A percentile compares a stretch with the other conserved stretches of the same genome.
Evolutionary conservation across 352 stramenopile species (phyloP).

Genomic region (Pythium vanterpoolii): DNA sequence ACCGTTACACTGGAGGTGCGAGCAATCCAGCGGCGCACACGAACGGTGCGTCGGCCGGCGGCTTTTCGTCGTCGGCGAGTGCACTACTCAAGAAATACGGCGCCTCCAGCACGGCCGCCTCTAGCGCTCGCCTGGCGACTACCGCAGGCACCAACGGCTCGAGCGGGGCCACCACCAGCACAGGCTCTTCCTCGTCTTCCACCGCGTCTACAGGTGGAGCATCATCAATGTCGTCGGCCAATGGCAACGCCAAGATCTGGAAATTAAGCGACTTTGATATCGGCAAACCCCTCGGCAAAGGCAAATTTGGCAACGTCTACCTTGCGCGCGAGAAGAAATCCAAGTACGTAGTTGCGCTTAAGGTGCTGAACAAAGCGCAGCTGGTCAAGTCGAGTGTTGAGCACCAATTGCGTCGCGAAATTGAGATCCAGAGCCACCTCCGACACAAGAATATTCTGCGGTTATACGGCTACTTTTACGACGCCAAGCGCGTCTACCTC

Average conservation of each 20-base stretch:
- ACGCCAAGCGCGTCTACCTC: slow-evolving; percentile 98
- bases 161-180: background rate
- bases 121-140: background rate
- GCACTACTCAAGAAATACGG: slow-evolving; percentile 32
- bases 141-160: slow-evolving; percentile 9
- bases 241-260: slow-evolving; percentile 60
- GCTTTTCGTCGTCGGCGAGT: slow-evolving; percentile 8
- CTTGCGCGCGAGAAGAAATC: slow-evolving; percentile 96
- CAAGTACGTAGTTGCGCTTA: slow-evolving; percentile 99
- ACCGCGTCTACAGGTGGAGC: too few relatives aligned
- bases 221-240: background rate
- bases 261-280: slow-evolving; percentile 99
- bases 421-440: slow-evolving; percentile 99
- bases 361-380: slow-evolving; percentile 98
- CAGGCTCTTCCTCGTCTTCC: slow-evolving; percentile 7
- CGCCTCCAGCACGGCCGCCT: slow-evolving; percentile 2
- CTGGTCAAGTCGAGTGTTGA: slow-evolving; percentile 97
- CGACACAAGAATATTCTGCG: slow-evolving; percentile 96
- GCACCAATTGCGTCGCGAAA: slow-evolving; percentile 98
- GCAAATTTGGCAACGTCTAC: slow-evolving; percentile 99
- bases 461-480: slow-evolving; percentile 99
- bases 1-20: slow-evolving; percentile 20
- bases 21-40: slow-evolving; percentile 4
- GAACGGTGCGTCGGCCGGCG: background rate
- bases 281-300: slow-evolving; percentile 96